Evolutionary conservation across 2,329 filamentous ascomycete species (phyloP).

Genomic region (Fusarium sacchari): DNA sequence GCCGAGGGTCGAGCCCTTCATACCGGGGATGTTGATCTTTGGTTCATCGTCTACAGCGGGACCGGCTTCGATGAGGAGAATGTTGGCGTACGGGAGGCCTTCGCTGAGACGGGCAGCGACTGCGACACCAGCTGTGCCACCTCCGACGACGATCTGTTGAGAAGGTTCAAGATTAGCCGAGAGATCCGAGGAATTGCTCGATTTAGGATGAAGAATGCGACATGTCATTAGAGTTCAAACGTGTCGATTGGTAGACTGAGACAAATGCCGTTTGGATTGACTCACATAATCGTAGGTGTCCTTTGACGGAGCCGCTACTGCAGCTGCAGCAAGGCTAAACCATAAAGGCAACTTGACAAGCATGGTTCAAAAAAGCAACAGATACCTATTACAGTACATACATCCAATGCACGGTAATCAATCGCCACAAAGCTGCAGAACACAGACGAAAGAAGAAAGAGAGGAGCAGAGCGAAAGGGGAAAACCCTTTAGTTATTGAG

Average conservation of each 20-base stretch:
- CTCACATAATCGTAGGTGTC: conserved; percentile 36
- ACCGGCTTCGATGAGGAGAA: conserved; percentile 15
- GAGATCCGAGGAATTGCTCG: not conserved
- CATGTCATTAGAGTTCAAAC: not conserved
- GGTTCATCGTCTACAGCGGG: conserved; percentile 8
- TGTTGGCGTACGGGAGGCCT: conserved; percentile 31
- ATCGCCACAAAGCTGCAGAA: not conserved
- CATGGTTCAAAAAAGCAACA: conserved; percentile 8
- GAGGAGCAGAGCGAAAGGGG: not conserved
- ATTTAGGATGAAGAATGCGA: not conserved
- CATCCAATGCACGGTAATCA: not conserved
- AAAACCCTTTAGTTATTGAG: conserved; percentile 2
- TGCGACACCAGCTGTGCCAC: conserved; percentile 46
- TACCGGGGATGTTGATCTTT: conserved; percentile 17
- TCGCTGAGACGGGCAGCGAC: conserved; percentile 46
- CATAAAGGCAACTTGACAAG: conserved; percentile 28
- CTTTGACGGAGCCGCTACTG: conserved; percentile 26
- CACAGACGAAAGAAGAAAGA: not conserved
- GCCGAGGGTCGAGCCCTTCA: conserved; percentile 30
- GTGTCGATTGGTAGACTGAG: not conserved
- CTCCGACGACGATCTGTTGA: conserved; percentile 43
- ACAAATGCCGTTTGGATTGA: not conserved
- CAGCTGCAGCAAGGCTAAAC: conserved; percentile 25
- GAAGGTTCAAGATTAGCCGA: not conserved
- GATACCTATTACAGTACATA: not conserved